phyloP scores from a whole-genome alignment of 495 filamentous ascomycete species.

The Penicillium egyptiacum region DNA sequence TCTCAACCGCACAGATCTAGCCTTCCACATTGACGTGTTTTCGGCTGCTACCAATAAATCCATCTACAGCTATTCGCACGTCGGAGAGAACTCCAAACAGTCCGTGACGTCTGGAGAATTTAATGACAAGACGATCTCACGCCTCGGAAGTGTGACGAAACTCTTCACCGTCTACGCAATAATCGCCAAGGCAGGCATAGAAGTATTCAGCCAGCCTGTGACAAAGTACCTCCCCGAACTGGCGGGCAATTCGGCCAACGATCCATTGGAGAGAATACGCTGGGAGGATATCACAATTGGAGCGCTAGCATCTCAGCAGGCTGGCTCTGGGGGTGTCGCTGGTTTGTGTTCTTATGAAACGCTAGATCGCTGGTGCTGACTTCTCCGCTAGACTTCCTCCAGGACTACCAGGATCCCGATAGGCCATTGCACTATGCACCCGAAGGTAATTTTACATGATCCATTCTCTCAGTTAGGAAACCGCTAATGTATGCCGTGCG shows the following conservation, averaged over 20 bases:
- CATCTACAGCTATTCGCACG: conserved; percentile 16
- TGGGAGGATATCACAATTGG: conserved; percentile 45
- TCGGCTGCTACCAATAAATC: conserved; percentile 16
- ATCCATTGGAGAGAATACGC: conserved; percentile 27
- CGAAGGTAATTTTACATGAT: background rate
- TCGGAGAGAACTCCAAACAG: conserved; percentile 2
- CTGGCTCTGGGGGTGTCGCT: conserved; percentile 40
- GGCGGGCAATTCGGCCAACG: conserved; percentile 10
- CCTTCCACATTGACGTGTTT: conserved; percentile 12
- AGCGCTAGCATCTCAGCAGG: conserved; percentile 40
- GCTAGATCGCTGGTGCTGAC: background rate
- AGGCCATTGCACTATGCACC: background rate
- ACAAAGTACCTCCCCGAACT: conserved; percentile 58
- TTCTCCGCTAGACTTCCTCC: background rate
- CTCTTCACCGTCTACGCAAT: conserved; percentile 48
- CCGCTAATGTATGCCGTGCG: background rate
- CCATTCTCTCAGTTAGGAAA: background rate
- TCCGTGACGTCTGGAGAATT: conserved; percentile 9
- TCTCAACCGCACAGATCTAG: conserved; percentile 14
- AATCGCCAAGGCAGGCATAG: conserved; percentile 47
- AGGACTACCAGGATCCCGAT: background rate
- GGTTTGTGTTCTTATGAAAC: background rate
- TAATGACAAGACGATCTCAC: conserved; percentile 43
- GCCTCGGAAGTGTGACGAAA: conserved; percentile 49
- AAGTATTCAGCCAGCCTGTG: conserved; percentile 43